phyloP scores from a whole-genome alignment of 78 protist genomes.

The slime mould (Dictyostelium discoideum) region DNA sequence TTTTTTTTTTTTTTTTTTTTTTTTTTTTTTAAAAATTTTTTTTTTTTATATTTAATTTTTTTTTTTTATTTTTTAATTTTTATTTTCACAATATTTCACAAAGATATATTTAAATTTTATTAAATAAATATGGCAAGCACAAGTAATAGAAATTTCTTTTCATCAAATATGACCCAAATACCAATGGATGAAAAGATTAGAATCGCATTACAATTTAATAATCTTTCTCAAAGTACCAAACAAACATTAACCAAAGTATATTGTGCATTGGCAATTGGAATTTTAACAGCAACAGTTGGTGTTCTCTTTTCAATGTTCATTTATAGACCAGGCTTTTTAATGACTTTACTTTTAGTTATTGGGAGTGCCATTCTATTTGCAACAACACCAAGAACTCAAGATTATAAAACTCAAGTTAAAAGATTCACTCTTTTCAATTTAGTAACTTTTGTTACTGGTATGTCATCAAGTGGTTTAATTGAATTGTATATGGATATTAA shows the following conservation, averaged over 20 bases:
- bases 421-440: not conserved
- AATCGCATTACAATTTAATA: constrained; percentile 9
- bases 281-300: constrained; percentile 10
- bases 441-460: not conserved
- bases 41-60: too few relatives aligned
- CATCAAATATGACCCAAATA: not conserved
- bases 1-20: too few relatives aligned
- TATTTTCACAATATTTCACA: not conserved
- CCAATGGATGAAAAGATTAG: constrained; percentile 18
- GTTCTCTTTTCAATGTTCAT: not conserved
- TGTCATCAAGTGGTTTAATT: constrained; percentile 11
- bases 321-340: not conserved
- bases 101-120: too few relatives aligned
- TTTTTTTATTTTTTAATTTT: not conserved
- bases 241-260: constrained; percentile 34
- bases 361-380: not conserved
- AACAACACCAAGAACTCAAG: not conserved
- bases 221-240: constrained; percentile 24
- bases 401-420: not conserved
- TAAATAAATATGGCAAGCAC: not conserved
- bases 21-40: too few relatives aligned
- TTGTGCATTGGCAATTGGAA: constrained; percentile 15
- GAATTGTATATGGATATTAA: not conserved
- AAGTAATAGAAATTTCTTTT: not conserved
- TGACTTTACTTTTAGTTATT: not conserved